Percentiles rank a stretch among this genome's conserved stretches.
phyloP scores from a whole-genome alignment of 2,329 filamentous ascomycete species.

The Pestalotiopsis sp. region DNA sequence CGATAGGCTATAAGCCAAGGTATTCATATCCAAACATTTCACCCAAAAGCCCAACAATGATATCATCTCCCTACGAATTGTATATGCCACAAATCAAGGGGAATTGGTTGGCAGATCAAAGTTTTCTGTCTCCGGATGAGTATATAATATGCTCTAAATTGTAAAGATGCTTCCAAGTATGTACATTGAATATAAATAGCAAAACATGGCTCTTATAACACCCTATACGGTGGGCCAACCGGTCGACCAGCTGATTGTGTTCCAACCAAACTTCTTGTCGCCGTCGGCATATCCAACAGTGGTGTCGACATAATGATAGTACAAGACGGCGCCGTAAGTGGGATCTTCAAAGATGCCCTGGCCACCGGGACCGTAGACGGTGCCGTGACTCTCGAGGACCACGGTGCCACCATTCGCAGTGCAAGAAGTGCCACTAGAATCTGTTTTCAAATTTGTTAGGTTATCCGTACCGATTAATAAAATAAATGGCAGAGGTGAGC shows the following conservation, averaged over 20 bases:
- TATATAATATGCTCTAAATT: background rate
- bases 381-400: conserved; percentile 58
- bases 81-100: too few relatives aligned
- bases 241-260: conserved; percentile 47
- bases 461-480: background rate
- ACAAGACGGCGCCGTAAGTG: conserved; percentile 53
- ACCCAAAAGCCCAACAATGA: too few relatives aligned
- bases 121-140: too few relatives aligned
- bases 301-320: conserved; percentile 59
- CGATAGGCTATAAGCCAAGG: too few relatives aligned
- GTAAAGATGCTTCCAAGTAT: background rate
- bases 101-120: too few relatives aligned
- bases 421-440: conserved; percentile 55
- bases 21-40: too few relatives aligned
- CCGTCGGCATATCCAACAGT: conserved; percentile 34
- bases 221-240: conserved; percentile 46
- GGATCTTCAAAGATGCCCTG: conserved; percentile 59
- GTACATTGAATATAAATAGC: background rate
- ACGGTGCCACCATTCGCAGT: conserved; percentile 57
- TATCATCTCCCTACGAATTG: too few relatives aligned
- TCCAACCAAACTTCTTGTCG: conserved; percentile 54
- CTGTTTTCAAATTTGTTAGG: background rate
- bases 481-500: background rate
- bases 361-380: conserved; percentile 64
- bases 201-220: background rate